These are phyloP conservation scores for Thermothielavioides terrestris DNA, from an alignment of 495 filamentous ascomycete species.

Conservation along the genomic window DNA sequence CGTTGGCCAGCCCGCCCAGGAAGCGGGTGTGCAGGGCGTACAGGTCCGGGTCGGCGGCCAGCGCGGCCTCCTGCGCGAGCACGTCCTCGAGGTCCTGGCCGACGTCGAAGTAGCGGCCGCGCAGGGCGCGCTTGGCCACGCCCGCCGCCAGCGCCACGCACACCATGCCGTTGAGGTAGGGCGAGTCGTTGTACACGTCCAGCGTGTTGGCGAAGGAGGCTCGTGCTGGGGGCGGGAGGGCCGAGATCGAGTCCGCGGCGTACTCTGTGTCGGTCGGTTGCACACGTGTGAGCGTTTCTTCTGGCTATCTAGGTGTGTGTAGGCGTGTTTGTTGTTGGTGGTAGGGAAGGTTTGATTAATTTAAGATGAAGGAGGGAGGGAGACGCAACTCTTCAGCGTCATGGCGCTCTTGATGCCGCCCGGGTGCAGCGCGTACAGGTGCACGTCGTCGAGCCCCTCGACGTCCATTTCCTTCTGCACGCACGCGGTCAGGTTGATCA, in stretches of 20 bases:
- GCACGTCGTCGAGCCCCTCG: conserved; percentile 21
- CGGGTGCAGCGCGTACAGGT: conserved; percentile 27
- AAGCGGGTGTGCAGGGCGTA: conserved; percentile 24
- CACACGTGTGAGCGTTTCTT: background rate
- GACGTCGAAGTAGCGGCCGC: conserved; percentile 26
- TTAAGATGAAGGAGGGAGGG: background rate
- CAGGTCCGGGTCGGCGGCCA: conserved; percentile 16
- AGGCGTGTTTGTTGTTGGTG: too few species aligned
- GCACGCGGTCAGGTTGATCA: conserved; percentile 30
- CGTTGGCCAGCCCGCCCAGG: conserved; percentile 21
- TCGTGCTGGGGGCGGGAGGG: conserved; percentile 14
- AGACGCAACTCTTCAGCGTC: conserved; percentile 21
- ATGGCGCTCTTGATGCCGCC: conserved; percentile 28
- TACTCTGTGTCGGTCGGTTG: conserved; percentile 16
- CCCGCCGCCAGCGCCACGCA: conserved; percentile 26
- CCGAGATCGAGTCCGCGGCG: conserved; percentile 12
- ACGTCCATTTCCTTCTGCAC: conserved; percentile 26
- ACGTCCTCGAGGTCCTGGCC: conserved; percentile 29
- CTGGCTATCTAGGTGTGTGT: background rate
- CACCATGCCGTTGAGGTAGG: conserved; percentile 30
- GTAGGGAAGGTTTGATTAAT: too few species aligned
- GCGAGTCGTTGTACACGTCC: conserved; percentile 27
- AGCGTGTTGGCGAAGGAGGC: conserved; percentile 14
- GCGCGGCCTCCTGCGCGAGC: conserved; percentile 17
- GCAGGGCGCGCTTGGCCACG: conserved; percentile 19